These are phyloP conservation scores for Eimeria tenella DNA, from an alignment of 169 alveolate species.

Conservation along the genomic window DNA sequence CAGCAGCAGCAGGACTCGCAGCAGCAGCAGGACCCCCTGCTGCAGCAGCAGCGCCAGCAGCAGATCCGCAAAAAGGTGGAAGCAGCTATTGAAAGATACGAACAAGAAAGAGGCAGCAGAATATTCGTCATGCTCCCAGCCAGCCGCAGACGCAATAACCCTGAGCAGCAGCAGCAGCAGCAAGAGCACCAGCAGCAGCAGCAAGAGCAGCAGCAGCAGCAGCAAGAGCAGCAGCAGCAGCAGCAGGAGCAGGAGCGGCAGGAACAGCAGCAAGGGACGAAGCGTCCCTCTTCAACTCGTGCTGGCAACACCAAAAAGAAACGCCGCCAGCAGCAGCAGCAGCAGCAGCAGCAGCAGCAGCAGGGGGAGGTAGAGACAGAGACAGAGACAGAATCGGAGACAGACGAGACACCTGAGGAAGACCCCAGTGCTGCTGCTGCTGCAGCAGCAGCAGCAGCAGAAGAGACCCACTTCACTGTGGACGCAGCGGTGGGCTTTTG, in stretches of 20 bases:
- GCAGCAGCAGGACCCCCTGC: constrained; percentile 16
- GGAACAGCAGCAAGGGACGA: not conserved
- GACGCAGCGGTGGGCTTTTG: constrained; percentile 30
- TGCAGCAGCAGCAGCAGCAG: not conserved
- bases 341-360: constrained; percentile 15
- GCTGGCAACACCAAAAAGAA: constrained; percentile 12
- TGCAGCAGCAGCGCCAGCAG: not conserved
- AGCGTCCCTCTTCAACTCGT: not conserved
- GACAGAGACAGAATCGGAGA: constrained; percentile 2
- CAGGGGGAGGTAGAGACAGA: not conserved
- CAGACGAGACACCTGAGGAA: not conserved
- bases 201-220: not conserved
- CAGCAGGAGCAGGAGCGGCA: not conserved
- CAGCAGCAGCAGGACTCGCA: constrained; percentile 20
- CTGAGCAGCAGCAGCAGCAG: constrained; percentile 3
- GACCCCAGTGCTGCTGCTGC: too few relatives aligned
- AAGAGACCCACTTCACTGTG: constrained; percentile 1
- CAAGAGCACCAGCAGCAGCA: not conserved
- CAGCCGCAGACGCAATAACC: not conserved
- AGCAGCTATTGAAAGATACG: constrained; percentile 30
- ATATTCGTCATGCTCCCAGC: constrained; percentile 14
- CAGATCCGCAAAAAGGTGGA: constrained; percentile 2
- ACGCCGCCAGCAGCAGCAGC: not conserved
- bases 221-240: constrained; percentile 39
- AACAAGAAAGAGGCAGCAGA: constrained; percentile 49